These are phyloP conservation scores for Aspergillus panamensis DNA, from an alignment of 495 filamentous ascomycete species.

Conservation along the genomic window DNA sequence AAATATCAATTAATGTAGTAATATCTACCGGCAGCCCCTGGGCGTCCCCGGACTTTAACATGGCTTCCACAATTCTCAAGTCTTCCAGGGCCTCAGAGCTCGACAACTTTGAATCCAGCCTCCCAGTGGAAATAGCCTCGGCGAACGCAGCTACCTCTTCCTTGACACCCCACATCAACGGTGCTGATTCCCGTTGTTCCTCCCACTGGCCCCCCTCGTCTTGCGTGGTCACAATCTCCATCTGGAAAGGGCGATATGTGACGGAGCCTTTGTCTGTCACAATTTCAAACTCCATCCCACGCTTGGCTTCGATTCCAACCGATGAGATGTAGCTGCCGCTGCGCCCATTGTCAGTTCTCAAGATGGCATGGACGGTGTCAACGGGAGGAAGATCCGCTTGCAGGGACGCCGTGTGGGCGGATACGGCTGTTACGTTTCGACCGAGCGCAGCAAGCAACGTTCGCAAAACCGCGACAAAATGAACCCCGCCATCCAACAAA, in stretches of 20 bases:
- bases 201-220: neutral
- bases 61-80: neutral
- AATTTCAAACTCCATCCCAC: slow-evolving; percentile 3
- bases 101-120: neutral
- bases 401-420: slow-evolving; percentile 51
- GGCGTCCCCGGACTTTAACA: neutral
- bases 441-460: slow-evolving; percentile 42
- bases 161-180: slow-evolving; percentile 3
- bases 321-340: neutral
- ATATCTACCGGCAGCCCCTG: neutral
- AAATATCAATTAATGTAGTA: no score
- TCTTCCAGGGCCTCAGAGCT: slow-evolving; percentile 3
- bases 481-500: slow-evolving; percentile 67
- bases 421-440: slow-evolving; percentile 39
- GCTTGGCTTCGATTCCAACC: neutral
- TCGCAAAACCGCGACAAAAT: slow-evolving; percentile 57
- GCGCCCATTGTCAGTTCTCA: slow-evolving; percentile 19
- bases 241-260: neutral
- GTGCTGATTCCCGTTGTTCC: neutral
- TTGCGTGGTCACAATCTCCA: neutral
- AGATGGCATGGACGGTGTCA: slow-evolving; percentile 59
- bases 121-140: neutral
- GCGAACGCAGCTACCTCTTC: slow-evolving; percentile 4
- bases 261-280: slow-evolving; percentile 2
- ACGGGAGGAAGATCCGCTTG: slow-evolving; percentile 59